A percentile compares a stretch with the other conserved stretches of the same genome.
Conservation (phyloP, 768 basidiomycete species). For the Amanita jacksonii region DNA sequence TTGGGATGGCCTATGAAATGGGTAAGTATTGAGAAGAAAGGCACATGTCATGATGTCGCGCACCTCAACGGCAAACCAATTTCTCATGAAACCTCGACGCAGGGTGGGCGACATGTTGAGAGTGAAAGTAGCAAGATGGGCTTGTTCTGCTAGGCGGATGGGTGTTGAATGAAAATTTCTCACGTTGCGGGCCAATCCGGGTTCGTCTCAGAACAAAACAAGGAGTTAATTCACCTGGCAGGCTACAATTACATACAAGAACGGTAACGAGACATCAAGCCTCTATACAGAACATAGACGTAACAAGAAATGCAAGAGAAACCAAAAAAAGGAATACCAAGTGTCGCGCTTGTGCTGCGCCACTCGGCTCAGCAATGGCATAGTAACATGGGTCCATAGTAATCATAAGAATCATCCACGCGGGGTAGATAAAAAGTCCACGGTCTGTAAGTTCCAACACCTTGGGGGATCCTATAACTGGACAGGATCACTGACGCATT, state of each 20-base stretch:
- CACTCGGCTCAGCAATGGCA: background rate
- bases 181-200: conserved; percentile 4
- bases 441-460: background rate
- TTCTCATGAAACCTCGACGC: conserved; percentile 38
- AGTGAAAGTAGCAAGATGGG: background rate
- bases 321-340: background rate
- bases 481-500: conserved; percentile 29
- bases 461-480: conserved; percentile 27
- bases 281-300: background rate
- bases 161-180: background rate
- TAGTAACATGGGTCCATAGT: conserved; percentile 4
- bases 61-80: conserved; percentile 73
- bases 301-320: background rate
- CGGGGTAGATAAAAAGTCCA: background rate
- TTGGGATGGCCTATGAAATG: conserved; percentile 35
- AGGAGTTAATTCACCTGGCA: background rate
- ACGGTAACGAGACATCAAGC: conserved; percentile 19
- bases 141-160: background rate
- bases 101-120: conserved; percentile 18
- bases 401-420: conserved; percentile 1
- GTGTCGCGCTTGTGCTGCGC: background rate
- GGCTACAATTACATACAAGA: conserved; percentile 17
- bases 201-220: background rate
- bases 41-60: no score
- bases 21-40: conserved; percentile 5